Conservation (phyloP, 2,329 filamentous ascomycete species). For the Clonostachys solani region DNA sequence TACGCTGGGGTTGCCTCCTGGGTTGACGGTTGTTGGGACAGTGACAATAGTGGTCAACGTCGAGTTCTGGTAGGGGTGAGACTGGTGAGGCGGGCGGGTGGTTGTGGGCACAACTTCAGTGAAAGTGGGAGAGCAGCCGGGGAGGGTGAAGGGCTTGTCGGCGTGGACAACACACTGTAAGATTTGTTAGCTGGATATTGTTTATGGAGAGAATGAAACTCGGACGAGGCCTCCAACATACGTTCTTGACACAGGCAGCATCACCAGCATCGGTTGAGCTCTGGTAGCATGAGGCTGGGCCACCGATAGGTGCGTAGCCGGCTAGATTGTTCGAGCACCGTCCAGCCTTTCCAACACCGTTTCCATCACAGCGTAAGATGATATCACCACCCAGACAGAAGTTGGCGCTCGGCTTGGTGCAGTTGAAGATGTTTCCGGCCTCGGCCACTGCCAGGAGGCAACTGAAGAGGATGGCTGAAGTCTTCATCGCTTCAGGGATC, state of each 20-base stretch:
- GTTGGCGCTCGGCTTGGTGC: slow-evolving; percentile 30
- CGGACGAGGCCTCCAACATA: slow-evolving; percentile 9
- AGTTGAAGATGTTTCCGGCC: slow-evolving; percentile 15
- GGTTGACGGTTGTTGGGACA: neutral
- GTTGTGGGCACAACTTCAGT: slow-evolving; percentile 4
- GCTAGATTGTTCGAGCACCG: slow-evolving; percentile 39
- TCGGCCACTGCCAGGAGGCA: slow-evolving; percentile 17
- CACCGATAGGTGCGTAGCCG: slow-evolving; percentile 32
- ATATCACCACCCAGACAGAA: slow-evolving; percentile 41
- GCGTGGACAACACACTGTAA: slow-evolving; percentile 37
- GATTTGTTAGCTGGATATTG: slow-evolving; percentile 1
- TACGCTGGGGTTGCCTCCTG: neutral
- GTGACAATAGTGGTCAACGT: slow-evolving; percentile 9
- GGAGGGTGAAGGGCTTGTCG: slow-evolving; percentile 27
- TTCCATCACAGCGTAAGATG: slow-evolving; percentile 40
- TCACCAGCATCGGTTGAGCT: slow-evolving; percentile 29
- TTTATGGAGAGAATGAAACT: too few relatives aligned
- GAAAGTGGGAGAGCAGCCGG: slow-evolving; percentile 24
- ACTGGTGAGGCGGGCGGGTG: neutral
- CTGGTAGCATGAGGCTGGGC: slow-evolving; percentile 33
- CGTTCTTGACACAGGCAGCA: slow-evolving; percentile 43
- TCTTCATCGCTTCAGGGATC: slow-evolving; percentile 25
- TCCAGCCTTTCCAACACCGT: slow-evolving; percentile 28
- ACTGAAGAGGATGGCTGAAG: slow-evolving; percentile 18
- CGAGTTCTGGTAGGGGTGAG: slow-evolving; percentile 2